These are phyloP conservation scores for Pleurotus tuoliensis DNA, from an alignment of 768 basidiomycete species.

Conservation along the genomic window DNA sequence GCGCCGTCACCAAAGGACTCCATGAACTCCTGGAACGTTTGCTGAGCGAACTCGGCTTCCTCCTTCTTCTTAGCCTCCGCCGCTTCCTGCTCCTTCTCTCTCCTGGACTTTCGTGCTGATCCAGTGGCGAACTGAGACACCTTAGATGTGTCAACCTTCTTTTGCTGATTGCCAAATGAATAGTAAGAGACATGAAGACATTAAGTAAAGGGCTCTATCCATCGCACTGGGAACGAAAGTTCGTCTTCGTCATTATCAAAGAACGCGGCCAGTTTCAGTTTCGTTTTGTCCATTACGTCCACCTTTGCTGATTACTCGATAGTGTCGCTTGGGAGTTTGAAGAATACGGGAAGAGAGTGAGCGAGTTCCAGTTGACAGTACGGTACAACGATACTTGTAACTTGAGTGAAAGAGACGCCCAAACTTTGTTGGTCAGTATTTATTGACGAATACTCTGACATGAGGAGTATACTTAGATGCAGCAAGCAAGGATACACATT, in stretches of 20 bases:
- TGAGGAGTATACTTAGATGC: too few relatives aligned
- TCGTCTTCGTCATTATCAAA: conserved; percentile 86
- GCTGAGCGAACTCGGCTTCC: conserved; percentile 76
- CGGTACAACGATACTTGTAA: too few relatives aligned
- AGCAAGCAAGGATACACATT: too few relatives aligned
- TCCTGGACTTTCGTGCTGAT: conserved; percentile 82
- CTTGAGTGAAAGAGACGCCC: too few relatives aligned
- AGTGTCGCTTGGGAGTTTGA: too few relatives aligned
- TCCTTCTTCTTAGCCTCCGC: conserved; percentile 86
- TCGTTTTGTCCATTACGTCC: conserved; percentile 59
- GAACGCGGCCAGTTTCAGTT: conserved; percentile 69
- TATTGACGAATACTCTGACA: too few relatives aligned
- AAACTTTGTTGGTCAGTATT: too few relatives aligned
- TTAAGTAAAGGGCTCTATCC: conserved; percentile 61
- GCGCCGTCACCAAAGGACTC: conserved; percentile 77
- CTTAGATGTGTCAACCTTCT: conserved; percentile 82
- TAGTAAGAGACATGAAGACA: conserved; percentile 57
- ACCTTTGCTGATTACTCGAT: not conserved
- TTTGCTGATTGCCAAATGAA: conserved; percentile 62
- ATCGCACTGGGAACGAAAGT: conserved; percentile 87
- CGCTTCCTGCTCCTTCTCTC: conserved; percentile 90
- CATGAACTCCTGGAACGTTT: conserved; percentile 80
- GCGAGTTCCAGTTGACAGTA: too few relatives aligned
- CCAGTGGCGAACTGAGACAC: conserved; percentile 82
- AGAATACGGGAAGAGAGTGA: too few relatives aligned